phyloP scores from a whole-genome alignment of 2,329 filamentous ascomycete species.

The Sporothrix brasiliensis region DNA sequence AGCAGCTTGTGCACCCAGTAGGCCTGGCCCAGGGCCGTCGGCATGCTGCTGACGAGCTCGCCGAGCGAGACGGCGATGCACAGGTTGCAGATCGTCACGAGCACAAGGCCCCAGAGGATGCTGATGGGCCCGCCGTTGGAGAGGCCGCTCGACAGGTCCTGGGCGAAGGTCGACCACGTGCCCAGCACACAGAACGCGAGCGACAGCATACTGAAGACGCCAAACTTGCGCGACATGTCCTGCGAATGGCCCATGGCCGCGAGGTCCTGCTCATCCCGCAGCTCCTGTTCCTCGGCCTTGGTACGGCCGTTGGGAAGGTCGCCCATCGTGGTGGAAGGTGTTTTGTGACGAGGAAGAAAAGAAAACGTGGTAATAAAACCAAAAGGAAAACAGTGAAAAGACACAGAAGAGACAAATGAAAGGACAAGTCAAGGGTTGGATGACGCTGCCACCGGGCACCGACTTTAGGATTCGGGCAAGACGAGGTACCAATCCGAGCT shows the following conservation, averaged over 20 bases:
- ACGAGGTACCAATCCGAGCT: constrained; percentile 23
- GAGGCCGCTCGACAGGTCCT: constrained; percentile 52
- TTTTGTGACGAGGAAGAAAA: background rate
- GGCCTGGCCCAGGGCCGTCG: constrained; percentile 62
- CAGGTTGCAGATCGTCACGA: constrained; percentile 68
- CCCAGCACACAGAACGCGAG: constrained; percentile 36
- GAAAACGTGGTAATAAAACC: background rate
- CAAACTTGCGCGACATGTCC: constrained; percentile 34
- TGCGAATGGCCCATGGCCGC: constrained; percentile 34
- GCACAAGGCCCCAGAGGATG: constrained; percentile 74
- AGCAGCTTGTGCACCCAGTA: constrained; percentile 57
- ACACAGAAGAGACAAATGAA: background rate
- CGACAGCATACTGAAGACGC: constrained; percentile 34
- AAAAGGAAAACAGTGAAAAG: background rate
- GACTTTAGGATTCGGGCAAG: constrained; percentile 25
- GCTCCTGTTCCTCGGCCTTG: constrained; percentile 31
- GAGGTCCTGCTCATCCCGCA: constrained; percentile 34
- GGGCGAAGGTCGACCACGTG: constrained; percentile 36
- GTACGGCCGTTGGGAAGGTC: constrained; percentile 27
- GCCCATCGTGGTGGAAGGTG: constrained; percentile 9
- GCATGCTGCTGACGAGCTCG: constrained; percentile 61
- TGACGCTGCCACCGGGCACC: background rate
- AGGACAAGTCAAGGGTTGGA: background rate
- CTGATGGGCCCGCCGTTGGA: constrained; percentile 69
- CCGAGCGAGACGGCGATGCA: constrained; percentile 67